Evolutionary conservation across 2,329 filamentous ascomycete species (phyloP).

Genomic region (Periconia sp.): DNA sequence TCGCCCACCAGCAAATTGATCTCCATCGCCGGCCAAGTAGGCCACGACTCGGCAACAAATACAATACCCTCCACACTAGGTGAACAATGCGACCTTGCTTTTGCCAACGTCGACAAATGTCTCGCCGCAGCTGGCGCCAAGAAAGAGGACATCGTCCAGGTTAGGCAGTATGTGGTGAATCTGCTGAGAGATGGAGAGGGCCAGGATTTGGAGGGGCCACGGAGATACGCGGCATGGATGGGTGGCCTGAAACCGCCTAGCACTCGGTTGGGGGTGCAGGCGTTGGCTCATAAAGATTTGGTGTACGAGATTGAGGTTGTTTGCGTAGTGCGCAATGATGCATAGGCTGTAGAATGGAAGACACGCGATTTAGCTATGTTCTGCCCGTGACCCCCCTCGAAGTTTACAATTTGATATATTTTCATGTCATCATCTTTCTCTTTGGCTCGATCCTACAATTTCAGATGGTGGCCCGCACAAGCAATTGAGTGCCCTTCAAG

Average conservation of each 20-base stretch:
- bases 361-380: too few species aligned
- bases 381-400: too few species aligned
- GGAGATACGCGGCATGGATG: constrained; percentile 13
- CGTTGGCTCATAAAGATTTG: constrained; percentile 6
- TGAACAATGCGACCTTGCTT: constrained; percentile 11
- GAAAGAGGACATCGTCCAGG: constrained; percentile 11
- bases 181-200: constrained; percentile 7
- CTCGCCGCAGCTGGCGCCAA: constrained; percentile 10
- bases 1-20: constrained; percentile 4
- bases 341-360: too few species aligned
- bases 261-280: constrained; percentile 8
- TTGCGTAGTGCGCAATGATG: too few species aligned
- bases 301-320: constrained; percentile 17
- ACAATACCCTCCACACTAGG: constrained; percentile 7
- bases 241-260: constrained; percentile 11
- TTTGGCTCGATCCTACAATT: too few species aligned
- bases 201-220: constrained; percentile 9
- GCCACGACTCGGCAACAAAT: constrained; percentile 2
- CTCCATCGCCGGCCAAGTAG: constrained; percentile 16
- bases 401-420: too few species aligned
- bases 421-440: too few species aligned
- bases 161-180: constrained; percentile 13
- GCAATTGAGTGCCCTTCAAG: too few species aligned
- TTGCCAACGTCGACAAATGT: constrained; percentile 14
- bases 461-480: too few species aligned